Evolutionary conservation across 306 rosid genomes (phyloP), one percentile per base, ranked within the genome.

Genomic region (Cicer yamashitae): DNA sequence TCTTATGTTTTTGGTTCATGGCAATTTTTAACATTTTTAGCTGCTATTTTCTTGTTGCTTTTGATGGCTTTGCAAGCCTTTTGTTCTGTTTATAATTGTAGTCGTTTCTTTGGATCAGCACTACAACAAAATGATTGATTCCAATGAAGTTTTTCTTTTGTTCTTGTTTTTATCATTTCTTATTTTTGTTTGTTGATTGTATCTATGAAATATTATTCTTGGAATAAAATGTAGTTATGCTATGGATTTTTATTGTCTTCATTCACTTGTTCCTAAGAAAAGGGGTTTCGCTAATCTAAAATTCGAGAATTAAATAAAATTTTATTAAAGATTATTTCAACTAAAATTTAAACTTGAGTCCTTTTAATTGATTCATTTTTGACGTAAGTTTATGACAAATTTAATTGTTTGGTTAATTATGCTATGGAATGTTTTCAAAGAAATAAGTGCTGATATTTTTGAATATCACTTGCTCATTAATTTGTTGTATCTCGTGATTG

Each of bases 1-100:
- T 40, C 15, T 14, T 86, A 85, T 61, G 86, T 91, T 60, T 79
- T 89, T 50, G 79, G 89, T 17, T 93, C 90, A 3, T 91, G 96
- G 96, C 88, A 77, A 67, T 14, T 87, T 50, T 88, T 91, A 56
- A 83, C 93, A 4, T 64, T 89, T 10, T 46, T 91, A 18, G 93
- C 89, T 73, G 85, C 93, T 8, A 37, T 84, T 8, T 11, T 84
- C 67, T 77, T 91, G 61, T 77, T 93, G 78, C 76, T 87, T 13
- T 51, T 92, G 86, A 85, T 81, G 85, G 56, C 80, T 12, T 37
- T 82, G 76, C 86, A 82, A 79, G 78, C 83, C 1, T 82, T 87
- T 43, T 81, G 82, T 7, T 80, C 84, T 34, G 76, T 80, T 17
- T 86, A 76, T 65, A 62, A 73, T 34, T 82, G 85, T 78, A 47